Conservation (phyloP, 495 filamentous ascomycete species). For the Lasiosphaeria hispida region DNA sequence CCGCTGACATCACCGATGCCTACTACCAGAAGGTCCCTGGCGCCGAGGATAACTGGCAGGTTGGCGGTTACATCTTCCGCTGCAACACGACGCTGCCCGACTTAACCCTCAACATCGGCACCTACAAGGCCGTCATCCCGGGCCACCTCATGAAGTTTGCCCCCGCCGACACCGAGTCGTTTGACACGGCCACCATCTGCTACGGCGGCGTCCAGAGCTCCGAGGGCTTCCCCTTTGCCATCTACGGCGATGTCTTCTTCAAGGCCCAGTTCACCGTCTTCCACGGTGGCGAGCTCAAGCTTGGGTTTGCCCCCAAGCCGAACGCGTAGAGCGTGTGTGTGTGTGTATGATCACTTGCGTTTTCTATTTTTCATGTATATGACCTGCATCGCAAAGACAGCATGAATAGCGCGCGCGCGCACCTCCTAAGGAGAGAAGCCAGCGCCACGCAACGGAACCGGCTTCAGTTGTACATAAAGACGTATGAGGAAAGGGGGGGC, state of each 20-base stretch:
- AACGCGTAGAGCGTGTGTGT: background rate
- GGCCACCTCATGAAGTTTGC: slow-evolving; percentile 62
- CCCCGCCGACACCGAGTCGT: slow-evolving; percentile 38
- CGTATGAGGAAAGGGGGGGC: too few relatives aligned
- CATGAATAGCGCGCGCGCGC: too few relatives aligned
- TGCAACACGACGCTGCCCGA: slow-evolving; percentile 38
- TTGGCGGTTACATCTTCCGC: slow-evolving; percentile 51
- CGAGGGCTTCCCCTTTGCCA: slow-evolving; percentile 61
- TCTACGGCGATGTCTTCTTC: slow-evolving; percentile 82
- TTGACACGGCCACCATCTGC: slow-evolving; percentile 50
- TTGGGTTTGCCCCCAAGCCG: slow-evolving; percentile 62
- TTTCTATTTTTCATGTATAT: too few relatives aligned
- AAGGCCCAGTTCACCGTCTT: slow-evolving; percentile 83
- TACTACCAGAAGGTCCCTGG: slow-evolving; percentile 67
- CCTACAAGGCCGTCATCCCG: slow-evolving; percentile 54
- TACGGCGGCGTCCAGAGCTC: slow-evolving; percentile 67
- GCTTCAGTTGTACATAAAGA: too few relatives aligned
- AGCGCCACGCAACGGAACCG: too few relatives aligned
- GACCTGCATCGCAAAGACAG: too few relatives aligned
- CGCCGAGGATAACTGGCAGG: slow-evolving; percentile 44
- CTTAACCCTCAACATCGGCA: slow-evolving; percentile 57
- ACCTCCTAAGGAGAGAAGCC: too few relatives aligned
- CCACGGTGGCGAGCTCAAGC: slow-evolving; percentile 49
- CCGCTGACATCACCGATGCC: slow-evolving; percentile 51
- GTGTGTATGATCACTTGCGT: background rate